These are phyloP conservation scores for Rhizopus stolonifer DNA, from an alignment of 371 early-diverging fungal genomes.

Conservation along the genomic window DNA sequence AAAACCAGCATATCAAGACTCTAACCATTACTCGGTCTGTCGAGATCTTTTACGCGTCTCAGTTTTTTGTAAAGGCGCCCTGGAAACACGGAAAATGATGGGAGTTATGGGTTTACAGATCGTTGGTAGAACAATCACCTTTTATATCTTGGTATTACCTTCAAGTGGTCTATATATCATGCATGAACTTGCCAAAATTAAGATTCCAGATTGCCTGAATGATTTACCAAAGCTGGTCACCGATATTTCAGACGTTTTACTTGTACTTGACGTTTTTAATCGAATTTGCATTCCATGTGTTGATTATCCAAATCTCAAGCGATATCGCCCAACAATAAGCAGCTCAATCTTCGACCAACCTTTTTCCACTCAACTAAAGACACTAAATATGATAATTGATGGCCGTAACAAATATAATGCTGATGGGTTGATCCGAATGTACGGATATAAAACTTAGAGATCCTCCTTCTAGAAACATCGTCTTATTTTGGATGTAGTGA, in stretches of 20 bases:
- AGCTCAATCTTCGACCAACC: constrained; percentile 9
- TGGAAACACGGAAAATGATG: constrained; percentile 14
- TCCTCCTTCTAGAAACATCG: constrained; percentile 18
- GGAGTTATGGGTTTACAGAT: constrained; percentile 16
- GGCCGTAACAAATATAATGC: constrained; percentile 13
- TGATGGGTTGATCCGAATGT: constrained; percentile 10
- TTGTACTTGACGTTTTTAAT: constrained; percentile 20
- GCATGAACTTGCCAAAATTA: constrained; percentile 26
- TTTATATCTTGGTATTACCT: constrained; percentile 16
- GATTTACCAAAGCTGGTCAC: constrained; percentile 19
- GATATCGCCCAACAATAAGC: constrained; percentile 20
- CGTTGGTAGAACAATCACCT: constrained; percentile 6
- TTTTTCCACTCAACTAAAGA: constrained; percentile 11
- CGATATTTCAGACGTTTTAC: constrained; percentile 17
- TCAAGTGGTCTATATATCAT: constrained; percentile 18
- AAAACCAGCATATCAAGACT: constrained; percentile 10
- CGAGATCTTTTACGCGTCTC: constrained; percentile 17
- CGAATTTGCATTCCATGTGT: constrained; percentile 16
- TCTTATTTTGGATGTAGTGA: constrained; percentile 20
- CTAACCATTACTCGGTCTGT: constrained; percentile 13
- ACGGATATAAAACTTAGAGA: constrained; percentile 13
- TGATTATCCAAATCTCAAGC: constrained; percentile 12
- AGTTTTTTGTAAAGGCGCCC: constrained; percentile 17
- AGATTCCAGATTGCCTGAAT: constrained; percentile 17
- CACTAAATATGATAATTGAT: constrained; percentile 10